Evolutionary conservation across 495 filamentous ascomycete species (phyloP).

Genomic region (Geoglossum glabrum): DNA sequence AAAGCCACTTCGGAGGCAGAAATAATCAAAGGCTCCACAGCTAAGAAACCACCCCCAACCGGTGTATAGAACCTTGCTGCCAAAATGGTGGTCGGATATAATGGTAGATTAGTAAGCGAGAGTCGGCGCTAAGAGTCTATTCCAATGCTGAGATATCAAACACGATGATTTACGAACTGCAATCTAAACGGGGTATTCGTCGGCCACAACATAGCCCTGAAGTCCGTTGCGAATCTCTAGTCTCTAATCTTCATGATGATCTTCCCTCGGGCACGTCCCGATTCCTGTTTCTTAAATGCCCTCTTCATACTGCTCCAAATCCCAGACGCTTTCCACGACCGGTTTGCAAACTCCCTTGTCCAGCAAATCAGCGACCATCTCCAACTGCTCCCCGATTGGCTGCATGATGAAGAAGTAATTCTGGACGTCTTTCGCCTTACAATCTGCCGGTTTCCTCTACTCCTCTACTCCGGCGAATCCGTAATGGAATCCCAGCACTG

Average conservation of each 20-base stretch:
- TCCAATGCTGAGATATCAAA: too few species aligned
- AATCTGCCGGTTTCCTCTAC: conserved; percentile 19
- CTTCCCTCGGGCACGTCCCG: neutral
- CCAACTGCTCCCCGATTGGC: conserved; percentile 21
- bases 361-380: conserved; percentile 22
- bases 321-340: conserved; percentile 27
- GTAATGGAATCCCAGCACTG: conserved; percentile 27
- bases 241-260: neutral
- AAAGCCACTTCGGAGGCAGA: too few species aligned
- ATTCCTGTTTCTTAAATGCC: neutral
- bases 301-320: neutral
- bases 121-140: too few species aligned
- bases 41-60: too few species aligned
- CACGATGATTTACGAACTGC: too few species aligned
- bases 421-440: conserved; percentile 14
- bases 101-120: too few species aligned
- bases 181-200: too few species aligned
- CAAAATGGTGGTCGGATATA: too few species aligned
- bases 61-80: too few species aligned
- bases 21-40: too few species aligned
- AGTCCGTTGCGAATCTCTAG: too few species aligned
- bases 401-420: conserved; percentile 27
- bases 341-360: conserved; percentile 21
- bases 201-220: too few species aligned
- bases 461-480: conserved; percentile 27